phyloP scores from a whole-genome alignment of 2,329 filamentous ascomycete genomes.

The Calycina marina region DNA sequence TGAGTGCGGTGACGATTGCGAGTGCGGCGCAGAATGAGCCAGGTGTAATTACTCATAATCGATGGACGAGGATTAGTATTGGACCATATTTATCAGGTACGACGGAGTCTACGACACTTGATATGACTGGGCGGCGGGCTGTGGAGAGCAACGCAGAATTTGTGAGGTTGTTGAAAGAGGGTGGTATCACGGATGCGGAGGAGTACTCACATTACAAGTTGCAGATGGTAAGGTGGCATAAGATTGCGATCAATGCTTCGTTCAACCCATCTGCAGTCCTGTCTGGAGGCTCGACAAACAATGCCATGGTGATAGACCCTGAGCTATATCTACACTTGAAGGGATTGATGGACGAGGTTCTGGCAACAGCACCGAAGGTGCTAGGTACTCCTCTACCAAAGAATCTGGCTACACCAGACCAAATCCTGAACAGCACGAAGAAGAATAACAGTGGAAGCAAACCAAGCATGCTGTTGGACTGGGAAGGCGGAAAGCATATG shows the following conservation, averaged over 20 bases:
- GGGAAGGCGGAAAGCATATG: slow-evolving; percentile 36
- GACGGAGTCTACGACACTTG: slow-evolving; percentile 15
- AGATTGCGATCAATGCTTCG: slow-evolving; percentile 61
- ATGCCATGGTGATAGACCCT: slow-evolving; percentile 47
- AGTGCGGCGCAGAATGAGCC: slow-evolving; percentile 50
- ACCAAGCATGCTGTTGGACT: slow-evolving; percentile 36
- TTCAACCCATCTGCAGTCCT: slow-evolving; percentile 63
- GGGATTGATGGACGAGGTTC: slow-evolving; percentile 56
- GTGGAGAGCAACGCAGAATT: slow-evolving; percentile 28
- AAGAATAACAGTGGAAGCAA: slow-evolving; percentile 46
- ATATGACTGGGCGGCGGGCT: slow-evolving; percentile 5
- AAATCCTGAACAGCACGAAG: slow-evolving; percentile 46
- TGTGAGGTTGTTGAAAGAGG: slow-evolving; percentile 28
- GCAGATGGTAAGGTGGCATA: slow-evolving; percentile 61
- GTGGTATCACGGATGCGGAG: slow-evolving; percentile 50
- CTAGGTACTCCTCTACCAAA: slow-evolving; percentile 45
- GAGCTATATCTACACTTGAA: slow-evolving; percentile 47
- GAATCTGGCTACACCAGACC: slow-evolving; percentile 45
- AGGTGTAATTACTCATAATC: slow-evolving; percentile 52
- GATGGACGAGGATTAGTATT: slow-evolving; percentile 59
- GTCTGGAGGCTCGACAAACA: slow-evolving; percentile 47
- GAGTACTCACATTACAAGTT: slow-evolving; percentile 49
- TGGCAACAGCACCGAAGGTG: slow-evolving; percentile 46
- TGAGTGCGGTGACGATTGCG: slow-evolving; percentile 55
- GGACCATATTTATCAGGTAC: slow-evolving; percentile 46